These are phyloP conservation scores for Blepharisma japonicum DNA, from an alignment of 73 alveolate genomes.

Conservation along the genomic window DNA sequence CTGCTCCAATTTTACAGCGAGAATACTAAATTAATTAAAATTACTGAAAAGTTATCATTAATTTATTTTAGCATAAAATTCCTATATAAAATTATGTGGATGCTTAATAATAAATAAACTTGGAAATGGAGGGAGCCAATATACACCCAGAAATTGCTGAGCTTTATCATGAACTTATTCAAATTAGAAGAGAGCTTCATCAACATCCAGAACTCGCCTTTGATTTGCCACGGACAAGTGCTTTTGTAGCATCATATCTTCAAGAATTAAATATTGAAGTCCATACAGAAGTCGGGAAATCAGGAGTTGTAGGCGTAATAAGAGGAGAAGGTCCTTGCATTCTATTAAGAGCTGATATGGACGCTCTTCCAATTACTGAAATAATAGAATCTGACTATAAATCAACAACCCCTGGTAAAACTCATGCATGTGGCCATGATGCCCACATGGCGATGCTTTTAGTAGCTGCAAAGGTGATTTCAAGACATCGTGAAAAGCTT, in stretches of 20 bases:
- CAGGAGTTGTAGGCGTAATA: slow-evolving; percentile 37
- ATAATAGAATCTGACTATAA: slow-evolving; percentile 22
- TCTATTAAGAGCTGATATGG: slow-evolving; percentile 59
- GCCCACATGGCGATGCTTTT: slow-evolving; percentile 64
- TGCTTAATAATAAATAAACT: too few species aligned
- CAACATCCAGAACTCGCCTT: slow-evolving; percentile 32
- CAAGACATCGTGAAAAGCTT: slow-evolving; percentile 29
- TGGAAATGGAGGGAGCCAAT: background rate
- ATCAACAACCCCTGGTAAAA: slow-evolving; percentile 22
- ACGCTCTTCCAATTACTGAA: slow-evolving; percentile 43
- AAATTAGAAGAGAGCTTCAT: slow-evolving; percentile 34
- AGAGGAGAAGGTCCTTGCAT: slow-evolving; percentile 50
- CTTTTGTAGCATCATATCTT: slow-evolving; percentile 16
- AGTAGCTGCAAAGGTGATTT: slow-evolving; percentile 44
- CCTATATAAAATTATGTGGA: too few species aligned
- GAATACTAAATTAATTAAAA: too few species aligned
- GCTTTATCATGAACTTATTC: slow-evolving; percentile 13
- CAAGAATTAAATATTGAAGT: slow-evolving; percentile 27
- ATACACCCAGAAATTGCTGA: slow-evolving; percentile 31
- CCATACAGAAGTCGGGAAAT: background rate
- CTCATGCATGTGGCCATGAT: slow-evolving; percentile 82
- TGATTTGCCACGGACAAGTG: slow-evolving; percentile 17
- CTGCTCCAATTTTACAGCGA: too few species aligned
- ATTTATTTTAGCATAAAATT: too few species aligned
- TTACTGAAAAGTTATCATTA: too few species aligned